Evolutionary conservation across 2,329 filamentous ascomycete species (phyloP).

Genomic region (Xylariales sp.): DNA sequence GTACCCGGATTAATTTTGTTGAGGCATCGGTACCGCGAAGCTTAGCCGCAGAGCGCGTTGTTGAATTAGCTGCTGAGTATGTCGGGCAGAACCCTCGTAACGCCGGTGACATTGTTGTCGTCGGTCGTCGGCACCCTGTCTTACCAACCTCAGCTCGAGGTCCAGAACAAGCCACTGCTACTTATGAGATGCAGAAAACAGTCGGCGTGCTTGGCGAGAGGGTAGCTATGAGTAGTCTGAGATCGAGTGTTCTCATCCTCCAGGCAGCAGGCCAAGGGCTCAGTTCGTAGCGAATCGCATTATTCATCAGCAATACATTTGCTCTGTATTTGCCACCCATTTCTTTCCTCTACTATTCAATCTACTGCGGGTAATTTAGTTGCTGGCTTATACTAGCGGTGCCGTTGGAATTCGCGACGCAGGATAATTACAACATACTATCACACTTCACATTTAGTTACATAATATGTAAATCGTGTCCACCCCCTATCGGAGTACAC

Average conservation of each 20-base stretch:
- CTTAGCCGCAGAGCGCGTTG: constrained; percentile 57
- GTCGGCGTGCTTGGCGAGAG: constrained; percentile 71
- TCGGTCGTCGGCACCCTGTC: constrained; percentile 66
- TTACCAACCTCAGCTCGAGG: constrained; percentile 42
- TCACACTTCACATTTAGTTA: not conserved
- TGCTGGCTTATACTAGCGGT: not conserved
- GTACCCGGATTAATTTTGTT: constrained; percentile 59
- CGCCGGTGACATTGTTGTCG: constrained; percentile 76
- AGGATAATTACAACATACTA: not conserved
- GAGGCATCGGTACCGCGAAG: constrained; percentile 57
- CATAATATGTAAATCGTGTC: not conserved
- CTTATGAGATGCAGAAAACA: constrained; percentile 61
- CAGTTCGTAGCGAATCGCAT: constrained; percentile 28
- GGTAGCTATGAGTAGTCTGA: constrained; percentile 68
- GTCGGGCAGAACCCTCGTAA: constrained; percentile 72
- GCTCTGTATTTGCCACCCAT: not conserved
- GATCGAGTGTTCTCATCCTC: constrained; percentile 76
- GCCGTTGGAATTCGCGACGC: constrained; percentile 8
- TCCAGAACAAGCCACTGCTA: constrained; percentile 39
- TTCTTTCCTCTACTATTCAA: not conserved
- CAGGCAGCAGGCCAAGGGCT: constrained; percentile 62
- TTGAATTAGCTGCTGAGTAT: constrained; percentile 67
- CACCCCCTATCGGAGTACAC: not conserved
- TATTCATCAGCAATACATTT: not conserved
- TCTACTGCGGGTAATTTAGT: not conserved